phyloP scores from a whole-genome alignment of 129 eudicot genomes.

The sunflower (Helianthus annuus) region DNA sequence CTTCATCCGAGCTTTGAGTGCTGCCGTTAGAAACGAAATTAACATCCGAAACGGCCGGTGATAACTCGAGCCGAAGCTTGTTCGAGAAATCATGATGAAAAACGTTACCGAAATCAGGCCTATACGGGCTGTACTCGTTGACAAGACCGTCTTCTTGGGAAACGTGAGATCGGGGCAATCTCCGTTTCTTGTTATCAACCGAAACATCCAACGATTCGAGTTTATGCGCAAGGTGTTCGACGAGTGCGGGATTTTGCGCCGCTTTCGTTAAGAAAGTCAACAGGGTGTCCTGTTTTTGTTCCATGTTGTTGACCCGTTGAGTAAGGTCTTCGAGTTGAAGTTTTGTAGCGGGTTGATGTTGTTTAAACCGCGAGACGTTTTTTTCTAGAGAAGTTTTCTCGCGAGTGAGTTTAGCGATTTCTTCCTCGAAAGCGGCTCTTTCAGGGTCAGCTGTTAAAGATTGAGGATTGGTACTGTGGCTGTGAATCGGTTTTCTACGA shows the following conservation, averaged over 20 bases:
- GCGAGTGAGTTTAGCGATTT: conserved; percentile 75
- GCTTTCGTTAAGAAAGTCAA: conserved; percentile 53
- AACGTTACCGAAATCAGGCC: conserved; percentile 55
- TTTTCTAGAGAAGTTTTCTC: conserved; percentile 68
- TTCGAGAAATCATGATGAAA: conserved; percentile 61
- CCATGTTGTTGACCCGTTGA: conserved; percentile 54
- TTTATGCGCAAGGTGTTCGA: conserved; percentile 61
- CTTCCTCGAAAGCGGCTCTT: conserved; percentile 81
- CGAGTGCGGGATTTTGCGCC: conserved; percentile 60
- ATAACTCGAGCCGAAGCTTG: conserved; percentile 67
- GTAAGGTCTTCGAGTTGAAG: conserved; percentile 69
- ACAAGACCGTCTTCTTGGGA: conserved; percentile 46
- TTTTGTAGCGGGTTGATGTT: conserved; percentile 59
- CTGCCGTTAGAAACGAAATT: conserved; percentile 69
- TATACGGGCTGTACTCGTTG: conserved; percentile 58
- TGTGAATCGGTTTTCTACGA: conserved; percentile 91
- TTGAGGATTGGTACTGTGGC: conserved; percentile 79
- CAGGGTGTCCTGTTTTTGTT: conserved; percentile 63
- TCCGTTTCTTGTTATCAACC: conserved; percentile 73
- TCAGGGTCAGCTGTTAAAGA: conserved; percentile 61
- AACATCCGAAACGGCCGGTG: conserved; percentile 74
- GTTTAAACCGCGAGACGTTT: conserved; percentile 46
- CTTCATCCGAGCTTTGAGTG: conserved; percentile 85
- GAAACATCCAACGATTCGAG: conserved; percentile 79
- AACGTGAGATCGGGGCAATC: conserved; percentile 52